Percentiles rank a stretch among this genome's conserved stretches.
These are phyloP conservation scores for Salvia sclarea DNA, from an alignment of 305 asterid species.

Conservation along the genomic window DNA sequence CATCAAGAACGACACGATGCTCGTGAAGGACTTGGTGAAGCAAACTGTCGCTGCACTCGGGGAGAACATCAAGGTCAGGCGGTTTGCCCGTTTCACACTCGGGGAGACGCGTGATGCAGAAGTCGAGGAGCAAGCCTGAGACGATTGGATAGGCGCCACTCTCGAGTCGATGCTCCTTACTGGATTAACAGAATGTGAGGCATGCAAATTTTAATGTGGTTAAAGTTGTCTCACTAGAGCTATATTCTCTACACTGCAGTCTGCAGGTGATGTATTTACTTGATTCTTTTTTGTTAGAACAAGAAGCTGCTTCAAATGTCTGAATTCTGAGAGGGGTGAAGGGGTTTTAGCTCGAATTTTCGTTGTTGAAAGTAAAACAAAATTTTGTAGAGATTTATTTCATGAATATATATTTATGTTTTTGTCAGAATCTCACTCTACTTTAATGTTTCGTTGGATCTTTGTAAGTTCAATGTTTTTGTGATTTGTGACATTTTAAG, in stretches of 20 bases:
- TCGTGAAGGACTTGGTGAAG: slow-evolving; percentile 88
- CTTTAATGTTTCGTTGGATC: no score
- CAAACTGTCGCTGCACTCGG: slow-evolving; percentile 89
- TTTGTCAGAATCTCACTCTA: not conserved
- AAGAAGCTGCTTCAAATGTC: slow-evolving; percentile 1
- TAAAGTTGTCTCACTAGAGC: not conserved
- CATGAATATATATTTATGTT: not conserved
- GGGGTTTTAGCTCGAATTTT: not conserved
- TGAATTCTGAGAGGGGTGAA: slow-evolving; percentile 17
- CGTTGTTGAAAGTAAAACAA: not conserved
- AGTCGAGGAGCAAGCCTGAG: slow-evolving; percentile 39
- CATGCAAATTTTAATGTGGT: not conserved
- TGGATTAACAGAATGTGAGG: not conserved
- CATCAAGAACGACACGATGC: slow-evolving; percentile 62
- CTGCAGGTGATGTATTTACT: no score
- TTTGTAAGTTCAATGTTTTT: no score
- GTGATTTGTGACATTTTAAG: no score
- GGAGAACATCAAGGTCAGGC: slow-evolving; percentile 88
- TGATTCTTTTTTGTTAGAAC: slow-evolving; percentile 19
- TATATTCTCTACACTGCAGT: not conserved
- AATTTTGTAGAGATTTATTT: slow-evolving; percentile 28
- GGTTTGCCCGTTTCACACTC: slow-evolving; percentile 81
- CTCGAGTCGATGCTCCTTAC: not conserved
- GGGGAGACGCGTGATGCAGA: slow-evolving; percentile 52
- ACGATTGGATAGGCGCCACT: not conserved